These are phyloP conservation scores for Amphirosellinia nigrospora DNA, from an alignment of 495 filamentous ascomycete species.

Conservation along the genomic window DNA sequence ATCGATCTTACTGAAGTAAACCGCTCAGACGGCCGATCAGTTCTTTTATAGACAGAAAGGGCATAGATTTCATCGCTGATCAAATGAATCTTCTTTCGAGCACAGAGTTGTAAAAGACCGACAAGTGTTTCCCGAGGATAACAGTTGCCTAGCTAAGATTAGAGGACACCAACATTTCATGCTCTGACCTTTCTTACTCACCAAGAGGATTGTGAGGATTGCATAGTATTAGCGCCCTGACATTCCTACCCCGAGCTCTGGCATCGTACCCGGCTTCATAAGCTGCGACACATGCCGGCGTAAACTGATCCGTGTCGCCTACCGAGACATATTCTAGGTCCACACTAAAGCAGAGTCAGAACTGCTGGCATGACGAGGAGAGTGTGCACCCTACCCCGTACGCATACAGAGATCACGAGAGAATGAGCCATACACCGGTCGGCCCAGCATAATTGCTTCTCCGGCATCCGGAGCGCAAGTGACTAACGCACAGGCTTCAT, in stretches of 20 bases:
- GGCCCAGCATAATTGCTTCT: constrained; percentile 57
- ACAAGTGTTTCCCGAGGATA: constrained; percentile 57
- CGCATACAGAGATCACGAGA: constrained; percentile 33
- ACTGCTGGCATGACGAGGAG: neutral
- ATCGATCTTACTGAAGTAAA: constrained; percentile 64
- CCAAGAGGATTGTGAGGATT: constrained; percentile 69
- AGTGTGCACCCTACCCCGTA: constrained; percentile 32
- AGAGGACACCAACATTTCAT: constrained; percentile 13
- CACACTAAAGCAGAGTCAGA: constrained; percentile 35
- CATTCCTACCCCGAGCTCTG: constrained; percentile 36
- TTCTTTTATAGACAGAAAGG: constrained; percentile 56
- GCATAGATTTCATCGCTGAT: constrained; percentile 71
- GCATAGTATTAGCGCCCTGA: constrained; percentile 61
- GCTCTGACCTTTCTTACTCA: constrained; percentile 15
- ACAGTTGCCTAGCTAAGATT: constrained; percentile 44
- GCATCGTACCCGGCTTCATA: constrained; percentile 37
- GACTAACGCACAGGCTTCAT: constrained; percentile 52
- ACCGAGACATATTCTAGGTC: constrained; percentile 52
- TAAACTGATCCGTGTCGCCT: constrained; percentile 53
- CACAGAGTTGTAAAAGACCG: constrained; percentile 58
- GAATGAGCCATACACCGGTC: constrained; percentile 60
- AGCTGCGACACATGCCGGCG: constrained; percentile 30
- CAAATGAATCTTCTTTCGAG: constrained; percentile 61
- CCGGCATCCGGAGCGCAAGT: constrained; percentile 50
- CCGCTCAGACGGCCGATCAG: constrained; percentile 25